Conservation (phyloP, 2,329 filamentous ascomycete genomes). For the Tricladium varicosporioides region DNA sequence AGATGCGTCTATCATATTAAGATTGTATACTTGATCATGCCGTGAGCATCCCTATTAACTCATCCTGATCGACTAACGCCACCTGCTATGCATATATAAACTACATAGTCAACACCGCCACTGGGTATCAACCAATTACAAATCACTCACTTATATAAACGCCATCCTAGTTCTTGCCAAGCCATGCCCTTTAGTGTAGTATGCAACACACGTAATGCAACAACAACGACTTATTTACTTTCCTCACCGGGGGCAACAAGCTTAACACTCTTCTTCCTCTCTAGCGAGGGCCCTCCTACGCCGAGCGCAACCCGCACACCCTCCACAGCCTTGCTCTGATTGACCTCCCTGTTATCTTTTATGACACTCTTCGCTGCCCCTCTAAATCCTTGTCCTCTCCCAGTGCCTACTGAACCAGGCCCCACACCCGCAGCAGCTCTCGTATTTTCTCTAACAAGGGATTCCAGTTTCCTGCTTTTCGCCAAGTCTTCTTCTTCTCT, state of each 20-base stretch:
- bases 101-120: too few relatives aligned
- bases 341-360: slow-evolving; percentile 53
- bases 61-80: too few relatives aligned
- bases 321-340: slow-evolving; percentile 59
- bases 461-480: slow-evolving; percentile 47
- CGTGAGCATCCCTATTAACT: too few relatives aligned
- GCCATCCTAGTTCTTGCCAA: too few relatives aligned
- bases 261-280: slow-evolving; percentile 64
- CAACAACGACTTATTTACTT: background rate
- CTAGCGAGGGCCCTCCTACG: slow-evolving; percentile 35
- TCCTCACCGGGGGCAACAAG: slow-evolving; percentile 42
- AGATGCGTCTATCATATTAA: too few relatives aligned
- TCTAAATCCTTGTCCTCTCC: slow-evolving; percentile 7
- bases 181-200: too few relatives aligned
- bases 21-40: too few relatives aligned
- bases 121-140: too few relatives aligned
- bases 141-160: too few relatives aligned
- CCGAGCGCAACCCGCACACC: slow-evolving; percentile 53
- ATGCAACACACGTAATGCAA: too few relatives aligned
- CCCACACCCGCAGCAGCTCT: slow-evolving; percentile 12
- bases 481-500: slow-evolving; percentile 33
- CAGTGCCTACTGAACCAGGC: slow-evolving; percentile 11
- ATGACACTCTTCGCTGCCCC: slow-evolving; percentile 32
- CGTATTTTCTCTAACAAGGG: slow-evolving; percentile 26
- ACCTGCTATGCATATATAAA: too few relatives aligned